A percentile compares a stretch with the other conserved stretches of the same genome.
These are phyloP conservation scores for Phytophthora sojae DNA, from an alignment of 352 stramenopile genomes.

Conservation along the genomic window DNA sequence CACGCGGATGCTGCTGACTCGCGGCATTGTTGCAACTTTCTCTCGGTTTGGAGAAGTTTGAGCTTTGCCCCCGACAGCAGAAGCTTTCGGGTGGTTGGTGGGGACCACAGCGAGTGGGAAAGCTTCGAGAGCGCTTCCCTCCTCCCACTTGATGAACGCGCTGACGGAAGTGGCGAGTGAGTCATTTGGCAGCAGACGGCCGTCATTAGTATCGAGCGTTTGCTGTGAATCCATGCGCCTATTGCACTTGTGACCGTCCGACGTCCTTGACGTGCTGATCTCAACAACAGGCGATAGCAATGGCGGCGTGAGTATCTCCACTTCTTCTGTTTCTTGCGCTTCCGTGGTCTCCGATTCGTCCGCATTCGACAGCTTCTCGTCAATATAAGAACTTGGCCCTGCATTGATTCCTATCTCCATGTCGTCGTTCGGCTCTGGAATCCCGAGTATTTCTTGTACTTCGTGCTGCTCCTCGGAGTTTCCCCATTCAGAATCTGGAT, in stretches of 20 bases:
- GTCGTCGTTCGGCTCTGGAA: too few species aligned
- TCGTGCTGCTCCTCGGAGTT: neutral
- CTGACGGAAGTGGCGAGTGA: neutral
- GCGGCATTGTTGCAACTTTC: neutral
- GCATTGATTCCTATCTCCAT: too few species aligned
- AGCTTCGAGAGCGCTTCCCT: slow-evolving; percentile 12
- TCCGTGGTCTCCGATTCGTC: neutral
- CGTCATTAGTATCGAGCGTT: neutral
- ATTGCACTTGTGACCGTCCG: slow-evolving; percentile 2
- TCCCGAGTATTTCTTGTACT: neutral
- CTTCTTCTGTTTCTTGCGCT: neutral
- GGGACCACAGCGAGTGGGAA: slow-evolving; percentile 28
- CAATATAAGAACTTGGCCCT: neutral
- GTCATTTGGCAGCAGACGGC: neutral
- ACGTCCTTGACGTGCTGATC: slow-evolving; percentile 10
- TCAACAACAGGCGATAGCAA: slow-evolving; percentile 25
- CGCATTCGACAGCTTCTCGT: neutral
- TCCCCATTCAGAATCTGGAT: neutral
- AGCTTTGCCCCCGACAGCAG: neutral
- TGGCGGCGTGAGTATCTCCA: neutral
- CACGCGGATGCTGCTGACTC: slow-evolving; percentile 1
- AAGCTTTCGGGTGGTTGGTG: neutral
- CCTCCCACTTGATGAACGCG: slow-evolving; percentile 37
- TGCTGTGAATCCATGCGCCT: neutral
- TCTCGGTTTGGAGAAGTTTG: neutral